These are phyloP conservation scores for Cercospora beticola DNA, from an alignment of 2,329 filamentous ascomycete species.

Conservation along the genomic window DNA sequence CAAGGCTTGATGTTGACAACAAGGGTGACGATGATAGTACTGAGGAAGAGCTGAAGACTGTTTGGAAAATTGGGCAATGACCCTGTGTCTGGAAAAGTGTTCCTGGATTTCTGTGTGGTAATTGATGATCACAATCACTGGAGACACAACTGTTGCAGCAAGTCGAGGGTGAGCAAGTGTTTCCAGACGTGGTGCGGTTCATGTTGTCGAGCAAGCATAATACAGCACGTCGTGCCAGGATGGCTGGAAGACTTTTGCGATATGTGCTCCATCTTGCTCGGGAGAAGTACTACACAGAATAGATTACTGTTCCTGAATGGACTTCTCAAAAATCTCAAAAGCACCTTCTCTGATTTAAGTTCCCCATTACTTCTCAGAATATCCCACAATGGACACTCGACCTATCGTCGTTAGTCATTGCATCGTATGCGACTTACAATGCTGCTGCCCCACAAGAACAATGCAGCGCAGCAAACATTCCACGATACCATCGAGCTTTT, in stretches of 20 bases:
- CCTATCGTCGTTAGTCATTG: not conserved
- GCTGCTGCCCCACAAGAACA: not conserved
- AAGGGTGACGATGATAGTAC: not conserved
- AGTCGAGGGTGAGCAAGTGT: not conserved
- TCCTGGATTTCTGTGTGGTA: not conserved
- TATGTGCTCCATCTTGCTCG: not conserved
- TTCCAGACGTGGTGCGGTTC: not conserved
- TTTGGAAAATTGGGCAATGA: not conserved
- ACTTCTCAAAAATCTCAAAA: not conserved
- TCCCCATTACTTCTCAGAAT: not conserved
- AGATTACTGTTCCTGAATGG: not conserved
- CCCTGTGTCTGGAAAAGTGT: not conserved
- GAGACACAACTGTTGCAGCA: not conserved
- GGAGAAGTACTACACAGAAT: not conserved
- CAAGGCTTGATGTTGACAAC: constrained; percentile 24
- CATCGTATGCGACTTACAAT: not conserved
- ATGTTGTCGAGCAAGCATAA: not conserved
- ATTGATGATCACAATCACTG: not conserved
- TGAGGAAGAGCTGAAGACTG: not conserved
- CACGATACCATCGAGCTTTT: no score
- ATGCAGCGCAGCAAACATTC: no score
- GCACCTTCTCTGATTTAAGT: not conserved
- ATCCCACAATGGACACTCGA: not conserved
- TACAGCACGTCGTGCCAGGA: not conserved
- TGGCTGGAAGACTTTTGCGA: not conserved